Evolutionary conservation across 768 basidiomycete genomes (phyloP).

Genomic region (Podaxis mareebaensis): DNA sequence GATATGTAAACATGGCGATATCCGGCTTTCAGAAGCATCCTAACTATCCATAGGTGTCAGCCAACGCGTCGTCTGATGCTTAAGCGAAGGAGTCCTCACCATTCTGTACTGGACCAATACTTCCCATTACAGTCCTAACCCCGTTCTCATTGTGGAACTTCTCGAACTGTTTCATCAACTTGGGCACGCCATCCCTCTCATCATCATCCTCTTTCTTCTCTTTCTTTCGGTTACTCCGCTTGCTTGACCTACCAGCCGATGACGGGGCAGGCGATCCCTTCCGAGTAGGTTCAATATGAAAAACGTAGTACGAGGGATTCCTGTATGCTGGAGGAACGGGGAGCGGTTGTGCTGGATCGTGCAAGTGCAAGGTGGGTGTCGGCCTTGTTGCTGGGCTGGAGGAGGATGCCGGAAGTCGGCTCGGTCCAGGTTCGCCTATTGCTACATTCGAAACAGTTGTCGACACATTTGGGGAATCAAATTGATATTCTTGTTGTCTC

Average conservation of each 20-base stretch:
- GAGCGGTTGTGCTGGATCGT: constrained; percentile 58
- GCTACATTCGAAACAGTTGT: neutral
- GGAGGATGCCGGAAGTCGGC: constrained; percentile 3
- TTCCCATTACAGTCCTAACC: constrained; percentile 88
- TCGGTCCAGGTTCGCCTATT: constrained; percentile 12
- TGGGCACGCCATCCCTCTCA: constrained; percentile 52
- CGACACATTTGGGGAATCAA: constrained; percentile 9
- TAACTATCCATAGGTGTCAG: constrained; percentile 47
- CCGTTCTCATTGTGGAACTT: constrained; percentile 91
- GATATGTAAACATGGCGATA: constrained; percentile 96
- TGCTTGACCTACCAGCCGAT: constrained; percentile 27
- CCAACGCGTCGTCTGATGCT: neutral
- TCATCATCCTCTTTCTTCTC: constrained; percentile 22
- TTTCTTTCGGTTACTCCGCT: constrained; percentile 32
- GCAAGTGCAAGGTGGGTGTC: constrained; percentile 62
- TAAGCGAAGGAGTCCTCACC: constrained; percentile 46
- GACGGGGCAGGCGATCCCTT: constrained; percentile 22
- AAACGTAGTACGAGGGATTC: constrained; percentile 74
- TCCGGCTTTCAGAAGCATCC: constrained; percentile 92
- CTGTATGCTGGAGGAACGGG: constrained; percentile 63
- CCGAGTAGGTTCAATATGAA: constrained; percentile 43
- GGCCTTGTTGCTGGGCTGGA: constrained; percentile 25
- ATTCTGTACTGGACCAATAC: constrained; percentile 86
- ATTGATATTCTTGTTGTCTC: constrained; percentile 48
- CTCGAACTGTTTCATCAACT: constrained; percentile 76